These are phyloP conservation scores for Oryza glaberrima DNA, from an alignment of 176 grass and related monocot genomes.

Conservation along the genomic window DNA sequence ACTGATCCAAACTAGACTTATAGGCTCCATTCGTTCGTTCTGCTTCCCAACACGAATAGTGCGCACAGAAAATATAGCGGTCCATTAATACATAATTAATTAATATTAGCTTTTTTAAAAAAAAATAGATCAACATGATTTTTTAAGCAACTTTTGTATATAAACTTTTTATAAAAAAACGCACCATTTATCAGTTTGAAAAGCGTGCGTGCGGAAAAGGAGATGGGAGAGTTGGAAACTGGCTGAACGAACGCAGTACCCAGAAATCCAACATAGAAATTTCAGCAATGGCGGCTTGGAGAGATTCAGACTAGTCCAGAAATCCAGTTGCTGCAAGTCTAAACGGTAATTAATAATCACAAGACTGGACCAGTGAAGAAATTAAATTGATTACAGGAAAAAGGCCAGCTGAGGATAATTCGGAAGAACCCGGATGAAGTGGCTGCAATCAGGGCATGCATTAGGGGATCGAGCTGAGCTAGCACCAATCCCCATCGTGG, in stretches of 20 bases:
- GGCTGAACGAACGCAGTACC: no score
- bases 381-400: background rate
- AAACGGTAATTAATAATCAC: background rate
- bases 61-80: no score
- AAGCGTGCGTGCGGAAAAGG: no score
- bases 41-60: no score
- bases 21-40: no score
- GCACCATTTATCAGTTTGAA: no score
- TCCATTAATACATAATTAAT: no score
- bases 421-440: background rate
- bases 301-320: background rate
- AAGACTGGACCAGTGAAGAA: background rate
- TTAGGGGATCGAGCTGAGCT: background rate
- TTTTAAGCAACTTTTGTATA: no score
- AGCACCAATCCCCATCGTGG: conserved; percentile 31
- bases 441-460: conserved; percentile 6
- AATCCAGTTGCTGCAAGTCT: background rate
- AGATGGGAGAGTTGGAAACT: no score
- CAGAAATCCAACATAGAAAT: background rate
- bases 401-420: conserved; percentile 3
- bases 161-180: no score
- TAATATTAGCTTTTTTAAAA: no score
- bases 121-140: no score
- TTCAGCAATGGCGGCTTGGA: background rate
- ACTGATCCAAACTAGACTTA: background rate